phyloP scores from a whole-genome alignment of 2,329 filamentous ascomycete genomes.

The Diaporthe ilicicola region DNA sequence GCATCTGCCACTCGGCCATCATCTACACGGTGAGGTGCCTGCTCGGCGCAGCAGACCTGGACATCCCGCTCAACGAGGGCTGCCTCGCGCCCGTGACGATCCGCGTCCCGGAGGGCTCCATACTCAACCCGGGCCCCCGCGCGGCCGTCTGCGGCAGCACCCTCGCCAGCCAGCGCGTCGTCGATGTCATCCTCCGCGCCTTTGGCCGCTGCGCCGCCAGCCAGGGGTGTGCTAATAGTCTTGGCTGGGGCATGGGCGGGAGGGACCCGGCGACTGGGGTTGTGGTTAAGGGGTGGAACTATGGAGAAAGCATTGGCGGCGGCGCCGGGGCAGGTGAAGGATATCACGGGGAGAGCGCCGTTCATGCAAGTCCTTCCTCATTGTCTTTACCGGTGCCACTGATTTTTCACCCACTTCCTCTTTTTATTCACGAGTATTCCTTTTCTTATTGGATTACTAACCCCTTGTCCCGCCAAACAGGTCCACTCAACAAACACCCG shows the following conservation, averaged over 20 bases:
- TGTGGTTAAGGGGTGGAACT: conserved; percentile 42
- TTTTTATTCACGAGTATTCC: no score
- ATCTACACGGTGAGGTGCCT: conserved; percentile 48
- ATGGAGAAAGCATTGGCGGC: conserved; percentile 48
- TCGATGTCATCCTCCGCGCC: conserved; percentile 42
- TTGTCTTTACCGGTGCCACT: no score
- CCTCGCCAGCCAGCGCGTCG: conserved; percentile 43
- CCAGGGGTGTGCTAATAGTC: conserved; percentile 44
- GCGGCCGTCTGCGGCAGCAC: conserved; percentile 68
- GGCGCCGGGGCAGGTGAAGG: conserved; percentile 42
- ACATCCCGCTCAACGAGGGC: conserved; percentile 49
- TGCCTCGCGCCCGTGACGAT: conserved; percentile 46
- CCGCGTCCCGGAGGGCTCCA: conserved; percentile 40
- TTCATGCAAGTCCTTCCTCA: conserved; percentile 37
- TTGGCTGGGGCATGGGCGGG: conserved; percentile 45
- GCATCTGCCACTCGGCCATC: conserved; percentile 49
- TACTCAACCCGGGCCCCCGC: conserved; percentile 42
- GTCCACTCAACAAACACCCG: conserved; percentile 49
- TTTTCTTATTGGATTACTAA: no score
- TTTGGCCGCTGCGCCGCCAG: conserved; percentile 39
- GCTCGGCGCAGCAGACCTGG: conserved; percentile 40
- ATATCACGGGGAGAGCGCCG: conserved; percentile 43
- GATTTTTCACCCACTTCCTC: no score
- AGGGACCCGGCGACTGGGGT: conserved; percentile 39
- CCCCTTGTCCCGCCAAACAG: no score